These are phyloP conservation scores for Melocanna baccifera DNA, from an alignment of 176 grass and related monocot species.

Conservation along the genomic window DNA sequence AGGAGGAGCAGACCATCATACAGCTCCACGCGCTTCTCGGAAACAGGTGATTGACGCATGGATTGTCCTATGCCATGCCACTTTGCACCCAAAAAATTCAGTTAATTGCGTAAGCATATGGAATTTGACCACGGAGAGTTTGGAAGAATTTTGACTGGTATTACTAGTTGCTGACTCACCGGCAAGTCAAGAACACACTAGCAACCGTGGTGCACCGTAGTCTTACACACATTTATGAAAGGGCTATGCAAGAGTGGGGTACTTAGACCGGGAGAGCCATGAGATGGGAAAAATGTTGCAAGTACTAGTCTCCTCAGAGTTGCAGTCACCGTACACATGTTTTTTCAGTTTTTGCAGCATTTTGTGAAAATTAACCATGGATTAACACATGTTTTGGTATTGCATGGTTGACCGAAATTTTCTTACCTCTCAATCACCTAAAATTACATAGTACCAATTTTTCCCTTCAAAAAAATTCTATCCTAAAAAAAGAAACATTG, in stretches of 20 bases:
- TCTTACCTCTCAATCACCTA: no score
- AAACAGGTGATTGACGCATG: conserved; percentile 36
- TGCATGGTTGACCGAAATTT: no score
- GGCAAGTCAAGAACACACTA: conserved; percentile 20
- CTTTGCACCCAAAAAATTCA: background rate
- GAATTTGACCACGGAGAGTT: background rate
- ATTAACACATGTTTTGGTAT: background rate
- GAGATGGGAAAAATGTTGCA: background rate
- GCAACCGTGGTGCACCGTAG: conserved; percentile 10
- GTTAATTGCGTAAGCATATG: background rate
- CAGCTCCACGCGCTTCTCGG: conserved; percentile 63
- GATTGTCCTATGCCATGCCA: background rate
- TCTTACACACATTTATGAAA: conserved; percentile 40
- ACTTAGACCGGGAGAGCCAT: background rate
- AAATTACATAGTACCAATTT: no score
- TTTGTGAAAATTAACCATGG: background rate
- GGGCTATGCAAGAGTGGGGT: background rate
- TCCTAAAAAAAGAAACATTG: no score
- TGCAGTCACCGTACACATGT: conserved; percentile 2
- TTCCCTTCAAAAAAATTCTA: no score
- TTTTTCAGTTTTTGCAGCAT: background rate
- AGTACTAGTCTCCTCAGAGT: background rate
- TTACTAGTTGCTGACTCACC: background rate
- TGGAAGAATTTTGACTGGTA: conserved; percentile 27
- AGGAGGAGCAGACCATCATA: conserved; percentile 75